Evolutionary conservation across 495 filamentous ascomycete genomes (phyloP), one percentile per base, ranked within the genome.

Genomic region (Penicillium alfredii): DNA sequence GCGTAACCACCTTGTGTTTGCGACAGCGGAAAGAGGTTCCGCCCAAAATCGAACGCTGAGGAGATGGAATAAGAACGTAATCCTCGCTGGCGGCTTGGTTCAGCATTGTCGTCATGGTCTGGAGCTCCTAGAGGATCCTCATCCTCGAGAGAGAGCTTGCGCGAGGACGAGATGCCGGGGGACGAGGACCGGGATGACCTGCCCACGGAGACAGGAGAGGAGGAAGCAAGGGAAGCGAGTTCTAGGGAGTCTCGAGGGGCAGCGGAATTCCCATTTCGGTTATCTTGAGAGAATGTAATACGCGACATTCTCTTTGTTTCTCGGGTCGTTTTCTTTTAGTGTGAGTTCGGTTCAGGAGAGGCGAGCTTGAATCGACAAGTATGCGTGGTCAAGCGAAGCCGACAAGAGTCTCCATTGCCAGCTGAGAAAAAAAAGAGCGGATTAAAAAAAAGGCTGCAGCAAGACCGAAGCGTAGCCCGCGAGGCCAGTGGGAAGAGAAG

Each of bases 1-100:
- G 88, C 82, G 59, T 96, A 95, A 9, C 81, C 83, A 25, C 71
- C 72, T 8, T 82, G 76, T 4, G 90, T 90, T 21, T 86, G 81
- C n/a, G 88, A 88, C 15, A 98, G 72, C 0, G 92, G 92, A 53
- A 95, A 94, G 22, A 97, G 74, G 52, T 88, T 94, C 26, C 83
- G 73, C 30, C 84, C 78, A 54, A 95, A 95, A 60, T 97, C 92
- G 59, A 97, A 98, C 18, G 85, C 86, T 8, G 90, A 96, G 17
- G 81, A 86, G 23, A 95, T 73, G 7, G 86, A 94, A 64, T 86
- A 96, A 30, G 87, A 81, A 23, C 92, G 82, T 32, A 58, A 59
- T 45, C 74, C 76, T 20, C 70, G 59, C 4, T 62, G 61, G 13
- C 65, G 68, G 23, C 68, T 68, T 12, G 63, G 53, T 28, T 68